Base-by-base conservation (phyloP, 2,329 filamentous ascomycete genomes). In the Aspergillus sp. region DNA sequence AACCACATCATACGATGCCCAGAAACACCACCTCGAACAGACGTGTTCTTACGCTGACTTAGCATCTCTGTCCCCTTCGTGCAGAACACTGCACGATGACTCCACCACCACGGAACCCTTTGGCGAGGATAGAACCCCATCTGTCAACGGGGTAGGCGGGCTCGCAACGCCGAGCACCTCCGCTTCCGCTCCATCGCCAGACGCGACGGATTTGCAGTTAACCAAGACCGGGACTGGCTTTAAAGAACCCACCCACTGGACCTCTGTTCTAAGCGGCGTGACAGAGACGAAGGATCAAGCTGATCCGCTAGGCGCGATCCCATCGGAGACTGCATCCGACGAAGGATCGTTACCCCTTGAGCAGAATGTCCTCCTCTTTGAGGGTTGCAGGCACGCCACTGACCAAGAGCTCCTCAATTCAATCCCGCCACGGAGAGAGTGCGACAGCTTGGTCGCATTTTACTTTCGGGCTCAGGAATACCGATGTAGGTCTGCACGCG, bases 301-400 rank as follows among this genome's bases (percentile, higher is more conserved):
- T 41, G 36, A 41, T 16, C 36, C 7, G 16, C 36, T 41, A 45
- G 43, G 43, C 43, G 21, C 43, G 19, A 29, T 45, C 17, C 43
- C 6, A 45, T 45, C 43, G 14, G 43, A 45, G 43, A 45, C 43
- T 14, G 43, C 21, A 29, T 45, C 25, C 43, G 43, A 45, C 21
- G 43, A 45, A 20, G 43, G 21, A 20, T 45, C 43, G 23, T 45
- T 20, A 45, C 21, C 43, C 6, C 21, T 45, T 3, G 43, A 45
- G 10, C 43, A 45, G 43, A 45, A 45, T 45, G 43, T 45, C 43
- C 43, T 45, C 43, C 43, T 45, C 43, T 45, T 45, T 14, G 43
- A 45, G 19, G 43, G 43, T 2, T 45, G 43, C 21, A 45, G 25
- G 21, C 43, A 45, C 14, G 14, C 21, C 43, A 45, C 43, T 31